Percentiles rank a stretch among this genome's conserved stretches.
Evolutionary conservation across 176 grass and related monocot species (phyloP).

Genomic region (Juncus effusus): DNA sequence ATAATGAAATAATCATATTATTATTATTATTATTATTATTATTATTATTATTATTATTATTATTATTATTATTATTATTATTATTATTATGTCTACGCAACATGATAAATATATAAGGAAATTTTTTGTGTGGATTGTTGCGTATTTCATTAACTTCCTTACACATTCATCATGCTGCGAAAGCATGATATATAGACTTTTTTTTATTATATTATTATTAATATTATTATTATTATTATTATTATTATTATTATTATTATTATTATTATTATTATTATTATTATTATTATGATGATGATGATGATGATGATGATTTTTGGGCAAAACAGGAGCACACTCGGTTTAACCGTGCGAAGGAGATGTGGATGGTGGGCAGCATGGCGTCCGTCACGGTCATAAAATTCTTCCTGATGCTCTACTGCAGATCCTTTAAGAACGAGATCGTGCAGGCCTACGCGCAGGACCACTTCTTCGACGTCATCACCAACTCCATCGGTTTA

Average conservation of each 20-base stretch:
- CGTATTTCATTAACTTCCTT: too few relatives aligned
- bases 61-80: background rate
- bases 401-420: constrained; percentile 92
- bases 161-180: too few relatives aligned
- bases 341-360: constrained; percentile 45
- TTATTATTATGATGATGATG: too few relatives aligned
- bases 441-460: constrained; percentile 83
- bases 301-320: background rate
- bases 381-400: constrained; percentile 63
- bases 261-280: too few relatives aligned
- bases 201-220: background rate
- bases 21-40: too few relatives aligned
- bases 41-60: background rate
- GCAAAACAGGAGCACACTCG: constrained; percentile 39
- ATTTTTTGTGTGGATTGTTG: too few relatives aligned
- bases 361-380: constrained; percentile 94
- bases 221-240: background rate
- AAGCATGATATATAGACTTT: too few relatives aligned
- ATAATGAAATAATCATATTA: too few relatives aligned
- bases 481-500: constrained; percentile 87
- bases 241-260: background rate
- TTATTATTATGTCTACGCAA: too few relatives aligned
- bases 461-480: constrained; percentile 96
- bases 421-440: constrained; percentile 80
- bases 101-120: too few relatives aligned